phyloP scores from a whole-genome alignment of 345 rosid genomes.

The Eucalyptus microcorys region DNA sequence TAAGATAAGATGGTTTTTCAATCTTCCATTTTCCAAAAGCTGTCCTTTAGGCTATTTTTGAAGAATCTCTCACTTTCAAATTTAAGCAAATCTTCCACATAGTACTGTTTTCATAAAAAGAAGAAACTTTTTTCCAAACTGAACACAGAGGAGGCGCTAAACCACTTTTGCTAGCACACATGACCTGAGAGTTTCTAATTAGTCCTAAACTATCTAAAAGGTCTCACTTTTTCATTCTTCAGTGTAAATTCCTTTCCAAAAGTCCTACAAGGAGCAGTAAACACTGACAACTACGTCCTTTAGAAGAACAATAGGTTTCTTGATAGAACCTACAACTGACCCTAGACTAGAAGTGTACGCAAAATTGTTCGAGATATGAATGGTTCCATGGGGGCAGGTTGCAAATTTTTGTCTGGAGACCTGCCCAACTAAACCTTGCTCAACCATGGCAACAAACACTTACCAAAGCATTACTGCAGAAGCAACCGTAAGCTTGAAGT shows the following conservation, averaged over 20 bases:
- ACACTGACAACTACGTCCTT: neutral
- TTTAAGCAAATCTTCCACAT: neutral
- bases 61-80: neutral
- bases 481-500: constrained; percentile 71
- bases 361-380: neutral
- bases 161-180: neutral
- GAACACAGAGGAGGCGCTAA: neutral
- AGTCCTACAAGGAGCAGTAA: neutral
- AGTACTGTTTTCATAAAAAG: neutral
- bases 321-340: neutral
- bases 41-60: neutral
- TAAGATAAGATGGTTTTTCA: neutral
- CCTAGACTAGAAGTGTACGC: neutral
- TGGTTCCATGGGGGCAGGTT: neutral
- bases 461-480: constrained; percentile 93
- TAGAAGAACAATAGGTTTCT: neutral
- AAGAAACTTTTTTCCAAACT: neutral
- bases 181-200: neutral
- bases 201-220: neutral
- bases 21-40: neutral
- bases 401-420: neutral
- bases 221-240: neutral
- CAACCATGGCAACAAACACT: neutral
- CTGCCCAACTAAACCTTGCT: neutral
- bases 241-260: neutral